A percentile compares a stretch with the other conserved stretches of the same genome.
Conservation (phyloP, 441 rosid species). For the Pelargonium fulgidum region DNA sequence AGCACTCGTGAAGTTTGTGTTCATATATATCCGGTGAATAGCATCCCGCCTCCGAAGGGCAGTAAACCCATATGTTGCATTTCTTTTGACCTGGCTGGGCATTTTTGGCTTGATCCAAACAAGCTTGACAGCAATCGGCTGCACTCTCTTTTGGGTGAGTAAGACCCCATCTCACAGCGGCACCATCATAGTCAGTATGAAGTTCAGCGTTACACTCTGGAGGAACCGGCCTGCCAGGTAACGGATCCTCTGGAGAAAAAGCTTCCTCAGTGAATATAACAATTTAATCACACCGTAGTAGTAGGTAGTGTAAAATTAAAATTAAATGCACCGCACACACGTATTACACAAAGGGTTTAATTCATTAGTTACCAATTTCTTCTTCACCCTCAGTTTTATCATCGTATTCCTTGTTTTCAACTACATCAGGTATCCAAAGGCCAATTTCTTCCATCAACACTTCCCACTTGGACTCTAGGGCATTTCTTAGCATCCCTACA, state of each 20-base stretch:
- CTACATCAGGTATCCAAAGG: conserved; percentile 74
- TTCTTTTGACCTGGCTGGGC: conserved; percentile 69
- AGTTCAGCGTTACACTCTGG: conserved; percentile 71
- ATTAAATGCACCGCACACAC: background rate
- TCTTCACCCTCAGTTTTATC: conserved; percentile 82
- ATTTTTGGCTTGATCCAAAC: conserved; percentile 73
- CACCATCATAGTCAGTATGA: conserved; percentile 86
- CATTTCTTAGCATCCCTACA: conserved; percentile 60
- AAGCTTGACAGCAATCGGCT: conserved; percentile 95
- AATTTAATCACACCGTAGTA: background rate
- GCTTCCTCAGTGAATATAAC: conserved; percentile 14
- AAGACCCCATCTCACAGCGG: conserved; percentile 95
- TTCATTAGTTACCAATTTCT: conserved; percentile 47
- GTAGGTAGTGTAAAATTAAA: background rate
- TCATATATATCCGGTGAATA: conserved; percentile 80
- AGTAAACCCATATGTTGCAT: conserved; percentile 95
- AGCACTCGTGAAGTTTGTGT: conserved; percentile 82
- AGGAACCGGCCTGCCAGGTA: conserved; percentile 83
- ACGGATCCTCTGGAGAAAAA: conserved; percentile 49
- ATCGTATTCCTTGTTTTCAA: conserved; percentile 59
- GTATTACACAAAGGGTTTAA: conserved; percentile 9
- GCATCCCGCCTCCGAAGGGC: conserved; percentile 82
- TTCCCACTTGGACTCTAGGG: conserved; percentile 76
- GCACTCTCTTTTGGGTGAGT: conserved; percentile 93
- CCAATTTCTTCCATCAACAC: conserved; percentile 74